These are phyloP conservation scores for Mesotaenium endlicherianum DNA, from an alignment of 139 green algal species.

Conservation along the genomic window DNA sequence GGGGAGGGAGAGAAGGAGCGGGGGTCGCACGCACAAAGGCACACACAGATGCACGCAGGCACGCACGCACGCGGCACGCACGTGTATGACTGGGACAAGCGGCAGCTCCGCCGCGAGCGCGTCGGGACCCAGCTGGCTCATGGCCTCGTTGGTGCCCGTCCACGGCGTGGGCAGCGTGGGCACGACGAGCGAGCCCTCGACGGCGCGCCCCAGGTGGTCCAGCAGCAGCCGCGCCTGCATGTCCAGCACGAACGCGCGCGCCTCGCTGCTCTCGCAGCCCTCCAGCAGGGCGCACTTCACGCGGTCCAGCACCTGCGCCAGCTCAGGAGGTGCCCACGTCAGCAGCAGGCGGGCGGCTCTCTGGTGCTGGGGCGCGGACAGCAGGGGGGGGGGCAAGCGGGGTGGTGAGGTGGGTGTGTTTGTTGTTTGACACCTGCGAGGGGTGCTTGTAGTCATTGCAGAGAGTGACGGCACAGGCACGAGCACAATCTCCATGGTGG, in stretches of 20 bases:
- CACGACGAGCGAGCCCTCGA: slow-evolving; percentile 36
- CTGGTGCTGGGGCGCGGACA: background rate
- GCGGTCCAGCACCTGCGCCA: slow-evolving; percentile 30
- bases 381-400: background rate
- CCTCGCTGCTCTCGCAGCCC: slow-evolving; percentile 16
- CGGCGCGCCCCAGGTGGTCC: background rate
- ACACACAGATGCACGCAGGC: background rate
- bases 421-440: too few relatives aligned
- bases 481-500: too few relatives aligned
- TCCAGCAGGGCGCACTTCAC: slow-evolving; percentile 36
- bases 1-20: background rate
- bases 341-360: background rate
- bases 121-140: slow-evolving; percentile 21
- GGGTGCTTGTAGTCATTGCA: too few relatives aligned
- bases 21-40: background rate
- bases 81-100: slow-evolving; percentile 24
- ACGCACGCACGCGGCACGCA: background rate
- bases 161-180: slow-evolving; percentile 9
- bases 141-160: background rate
- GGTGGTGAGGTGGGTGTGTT: background rate
- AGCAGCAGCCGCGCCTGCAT: slow-evolving; percentile 42
- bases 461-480: too few relatives aligned
- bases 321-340: background rate
- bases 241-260: slow-evolving; percentile 34
- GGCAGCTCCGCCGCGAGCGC: slow-evolving; percentile 23